Conservation (phyloP, 257 asterid species). For the Petunia secreta region DNA sequence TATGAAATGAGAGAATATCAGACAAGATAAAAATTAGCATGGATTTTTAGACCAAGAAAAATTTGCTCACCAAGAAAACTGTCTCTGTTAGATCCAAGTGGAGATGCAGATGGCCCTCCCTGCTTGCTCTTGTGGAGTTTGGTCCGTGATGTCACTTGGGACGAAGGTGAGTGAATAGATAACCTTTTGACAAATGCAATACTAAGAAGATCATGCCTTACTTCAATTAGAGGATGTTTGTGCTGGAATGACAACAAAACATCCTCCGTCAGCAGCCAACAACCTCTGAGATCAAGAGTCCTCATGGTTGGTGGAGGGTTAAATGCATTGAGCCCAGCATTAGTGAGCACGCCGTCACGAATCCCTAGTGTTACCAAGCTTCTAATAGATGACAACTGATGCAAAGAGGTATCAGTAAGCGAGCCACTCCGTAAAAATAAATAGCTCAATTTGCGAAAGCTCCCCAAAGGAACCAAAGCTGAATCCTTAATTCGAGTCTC, state of each 20-base stretch:
- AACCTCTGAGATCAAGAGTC: conserved; percentile 79
- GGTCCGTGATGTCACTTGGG: conserved; percentile 34
- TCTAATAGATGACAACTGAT: conserved; percentile 44
- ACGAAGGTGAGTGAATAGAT: conserved; percentile 38
- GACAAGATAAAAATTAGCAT: conserved; percentile 2
- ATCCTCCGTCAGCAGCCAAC: conserved; percentile 83
- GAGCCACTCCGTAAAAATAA: conserved; percentile 56
- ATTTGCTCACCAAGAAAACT: conserved; percentile 54
- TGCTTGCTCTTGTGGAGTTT: conserved; percentile 38
- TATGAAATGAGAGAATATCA: conserved; percentile 15
- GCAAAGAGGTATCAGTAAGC: conserved; percentile 66
- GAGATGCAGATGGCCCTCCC: conserved; percentile 40
- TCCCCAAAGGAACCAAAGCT: conserved; percentile 59
- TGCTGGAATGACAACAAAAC: conserved; percentile 50
- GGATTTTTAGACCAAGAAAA: neutral
- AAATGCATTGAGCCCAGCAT: conserved; percentile 57
- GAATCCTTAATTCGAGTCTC: conserved; percentile 51
- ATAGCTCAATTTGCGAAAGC: conserved; percentile 52
- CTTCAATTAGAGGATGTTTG: conserved; percentile 61
- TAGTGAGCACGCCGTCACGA: conserved; percentile 65
- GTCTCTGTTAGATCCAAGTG: conserved; percentile 30
- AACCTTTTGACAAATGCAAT: conserved; percentile 36
- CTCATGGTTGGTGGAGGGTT: conserved; percentile 60
- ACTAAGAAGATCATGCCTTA: conserved; percentile 62
- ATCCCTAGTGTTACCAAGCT: conserved; percentile 58